Conservation (phyloP, 1,284 basidiomycete genomes). For the Ceratobasidium sp. region DNA sequence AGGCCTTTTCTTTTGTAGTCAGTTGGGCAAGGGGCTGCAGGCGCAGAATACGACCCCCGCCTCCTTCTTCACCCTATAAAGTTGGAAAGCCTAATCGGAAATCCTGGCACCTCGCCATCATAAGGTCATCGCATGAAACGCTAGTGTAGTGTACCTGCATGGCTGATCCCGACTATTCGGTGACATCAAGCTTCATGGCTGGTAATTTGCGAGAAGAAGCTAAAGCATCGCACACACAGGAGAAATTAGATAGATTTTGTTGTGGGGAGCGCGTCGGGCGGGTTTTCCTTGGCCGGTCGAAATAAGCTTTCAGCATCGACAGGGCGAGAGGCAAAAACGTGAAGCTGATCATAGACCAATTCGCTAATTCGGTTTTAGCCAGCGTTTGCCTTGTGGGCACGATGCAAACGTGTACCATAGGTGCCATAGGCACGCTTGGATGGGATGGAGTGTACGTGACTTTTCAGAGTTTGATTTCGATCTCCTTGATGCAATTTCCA, state of each 20-base stretch:
- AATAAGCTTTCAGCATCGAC: not conserved
- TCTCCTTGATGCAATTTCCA: conserved; percentile 10
- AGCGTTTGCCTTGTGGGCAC: not conserved
- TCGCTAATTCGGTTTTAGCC: not conserved
- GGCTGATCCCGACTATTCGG: conserved; percentile 2
- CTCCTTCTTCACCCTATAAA: conserved; percentile 54
- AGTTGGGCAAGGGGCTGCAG: conserved; percentile 48
- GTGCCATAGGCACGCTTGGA: conserved; percentile 15
- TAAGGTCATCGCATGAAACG: too few relatives aligned
- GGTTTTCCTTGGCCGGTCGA: not conserved
- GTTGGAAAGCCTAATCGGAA: too few relatives aligned
- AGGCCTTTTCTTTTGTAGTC: conserved; percentile 40
- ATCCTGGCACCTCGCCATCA: too few relatives aligned
- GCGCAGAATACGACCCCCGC: conserved; percentile 33
- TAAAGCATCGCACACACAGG: not conserved
- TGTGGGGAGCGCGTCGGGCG: not conserved
- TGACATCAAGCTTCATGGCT: not conserved
- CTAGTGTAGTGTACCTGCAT: not conserved
- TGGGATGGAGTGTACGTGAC: not conserved
- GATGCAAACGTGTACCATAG: conserved; percentile 4
- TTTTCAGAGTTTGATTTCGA: not conserved
- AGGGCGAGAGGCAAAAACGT: not conserved
- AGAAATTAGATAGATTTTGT: conserved; percentile 16
- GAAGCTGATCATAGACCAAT: not conserved
- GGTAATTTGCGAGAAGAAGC: conserved; percentile 23